Evolutionary conservation across 2,329 filamentous ascomycete genomes (phyloP).

Genomic region (Phialemoniopsis sp.): DNA sequence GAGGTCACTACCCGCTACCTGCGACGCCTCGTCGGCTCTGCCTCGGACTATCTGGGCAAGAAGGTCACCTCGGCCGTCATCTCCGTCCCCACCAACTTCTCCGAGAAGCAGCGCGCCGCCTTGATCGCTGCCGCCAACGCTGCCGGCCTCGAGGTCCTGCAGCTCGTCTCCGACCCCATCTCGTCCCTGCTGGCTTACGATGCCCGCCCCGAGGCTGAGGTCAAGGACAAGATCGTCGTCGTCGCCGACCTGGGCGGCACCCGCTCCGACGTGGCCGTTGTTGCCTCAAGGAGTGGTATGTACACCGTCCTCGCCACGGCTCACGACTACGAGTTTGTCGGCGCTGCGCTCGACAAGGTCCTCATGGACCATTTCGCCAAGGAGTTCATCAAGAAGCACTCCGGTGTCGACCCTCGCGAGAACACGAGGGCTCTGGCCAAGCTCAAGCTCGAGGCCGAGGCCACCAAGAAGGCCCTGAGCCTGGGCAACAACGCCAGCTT

Average conservation of each 20-base stretch:
- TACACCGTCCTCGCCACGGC: slow-evolving; percentile 92
- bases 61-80: slow-evolving; percentile 92
- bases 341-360: slow-evolving; percentile 80
- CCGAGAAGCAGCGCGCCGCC: slow-evolving; percentile 79
- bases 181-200: slow-evolving; percentile 89
- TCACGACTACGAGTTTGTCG: slow-evolving; percentile 93
- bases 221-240: slow-evolving; percentile 83
- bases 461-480: slow-evolving; percentile 86
- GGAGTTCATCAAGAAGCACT: slow-evolving; percentile 98
- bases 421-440: slow-evolving; percentile 83
- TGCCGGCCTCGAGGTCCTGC: slow-evolving; percentile 83
- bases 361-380: slow-evolving; percentile 96
- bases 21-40: slow-evolving; percentile 74
- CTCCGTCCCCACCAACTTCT: slow-evolving; percentile 90
- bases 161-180: slow-evolving; percentile 88
- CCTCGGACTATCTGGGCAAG: slow-evolving; percentile 89
- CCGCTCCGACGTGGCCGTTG: slow-evolving; percentile 83
- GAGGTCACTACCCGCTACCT: slow-evolving; percentile 85
- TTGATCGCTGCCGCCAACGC: slow-evolving; percentile 73
- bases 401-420: slow-evolving; percentile 73
- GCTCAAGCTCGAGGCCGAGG: slow-evolving; percentile 86
- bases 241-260: slow-evolving; percentile 93
- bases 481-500: slow-evolving; percentile 85
- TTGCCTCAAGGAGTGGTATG: slow-evolving; percentile 90
- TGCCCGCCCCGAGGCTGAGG: slow-evolving; percentile 69